Evolutionary conservation across 2,329 filamentous ascomycete genomes (phyloP).

Genomic region (Peltaster fructicola): DNA sequence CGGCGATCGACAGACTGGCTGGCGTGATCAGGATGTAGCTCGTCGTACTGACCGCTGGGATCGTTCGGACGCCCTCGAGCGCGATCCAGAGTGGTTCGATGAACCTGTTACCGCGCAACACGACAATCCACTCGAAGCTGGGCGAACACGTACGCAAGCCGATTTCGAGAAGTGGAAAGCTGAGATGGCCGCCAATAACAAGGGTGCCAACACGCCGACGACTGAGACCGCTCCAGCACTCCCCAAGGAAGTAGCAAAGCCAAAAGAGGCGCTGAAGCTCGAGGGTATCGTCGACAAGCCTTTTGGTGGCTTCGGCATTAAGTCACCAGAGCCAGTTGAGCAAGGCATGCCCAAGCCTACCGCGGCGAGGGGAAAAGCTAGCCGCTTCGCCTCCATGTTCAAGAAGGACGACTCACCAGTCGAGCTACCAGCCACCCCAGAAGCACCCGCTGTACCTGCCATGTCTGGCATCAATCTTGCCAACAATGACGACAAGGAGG

Average conservation of each 20-base stretch:
- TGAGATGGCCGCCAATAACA: constrained; percentile 54
- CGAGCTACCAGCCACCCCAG: constrained; percentile 6
- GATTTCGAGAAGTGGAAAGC: constrained; percentile 93
- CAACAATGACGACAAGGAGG: constrained; percentile 52
- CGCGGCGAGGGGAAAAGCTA: constrained; percentile 49
- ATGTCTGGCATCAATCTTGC: constrained; percentile 3
- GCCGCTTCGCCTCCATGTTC: constrained; percentile 67
- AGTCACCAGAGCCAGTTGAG: constrained; percentile 23
- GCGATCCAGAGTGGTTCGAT: constrained; percentile 86
- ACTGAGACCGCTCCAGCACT: constrained; percentile 7
- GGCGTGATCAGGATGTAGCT: constrained; percentile 30
- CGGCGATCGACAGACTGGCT: constrained; percentile 37
- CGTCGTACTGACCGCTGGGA: constrained; percentile 35
- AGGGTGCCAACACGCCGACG: constrained; percentile 8
- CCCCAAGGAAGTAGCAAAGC: constrained; percentile 20
- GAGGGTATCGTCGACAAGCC: constrained; percentile 62
- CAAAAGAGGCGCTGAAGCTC: constrained; percentile 42
- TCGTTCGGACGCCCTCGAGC: constrained; percentile 42
- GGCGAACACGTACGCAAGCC: constrained; percentile 51
- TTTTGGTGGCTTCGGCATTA: constrained; percentile 44
- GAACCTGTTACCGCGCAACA: constrained; percentile 40
- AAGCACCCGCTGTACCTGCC: constrained; percentile 7
- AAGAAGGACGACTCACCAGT: constrained; percentile 18
- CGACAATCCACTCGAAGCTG: constrained; percentile 27
- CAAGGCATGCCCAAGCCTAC: constrained; percentile 16